A percentile compares a stretch with the other conserved stretches of the same genome.
Evolutionary conservation across 306 rosid species (phyloP).

Genomic region (Begonia peltatifolia): DNA sequence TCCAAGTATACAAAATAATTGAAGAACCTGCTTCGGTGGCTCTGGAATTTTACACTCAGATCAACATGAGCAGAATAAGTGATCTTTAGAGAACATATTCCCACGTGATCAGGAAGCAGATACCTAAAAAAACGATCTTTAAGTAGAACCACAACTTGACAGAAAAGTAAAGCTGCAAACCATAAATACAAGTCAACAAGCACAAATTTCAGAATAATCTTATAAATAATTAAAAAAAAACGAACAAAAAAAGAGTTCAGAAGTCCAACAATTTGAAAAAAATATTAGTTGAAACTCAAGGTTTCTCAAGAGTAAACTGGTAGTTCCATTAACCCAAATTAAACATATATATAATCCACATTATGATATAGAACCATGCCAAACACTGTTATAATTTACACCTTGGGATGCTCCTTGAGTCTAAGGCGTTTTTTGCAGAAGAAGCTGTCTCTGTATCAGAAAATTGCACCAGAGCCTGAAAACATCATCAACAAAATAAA

Average conservation of each 20-base stretch:
- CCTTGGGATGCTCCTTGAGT: constrained; percentile 99
- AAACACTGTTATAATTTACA: constrained; percentile 4
- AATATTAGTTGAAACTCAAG: too few relatives aligned
- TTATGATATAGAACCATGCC: too few relatives aligned
- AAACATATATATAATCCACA: too few relatives aligned
- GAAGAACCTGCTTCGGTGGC: constrained; percentile 88
- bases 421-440: constrained; percentile 86
- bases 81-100: constrained; percentile 76
- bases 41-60: constrained; percentile 91
- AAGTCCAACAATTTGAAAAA: too few relatives aligned
- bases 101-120: constrained; percentile 74
- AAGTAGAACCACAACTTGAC: neutral
- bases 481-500: too few relatives aligned
- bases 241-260: too few relatives aligned
- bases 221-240: too few relatives aligned
- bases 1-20: too few relatives aligned
- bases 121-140: constrained; percentile 25
- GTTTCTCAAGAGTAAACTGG: too few relatives aligned
- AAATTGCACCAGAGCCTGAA: constrained; percentile 93
- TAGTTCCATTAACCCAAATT: too few relatives aligned
- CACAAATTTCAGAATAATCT: too few relatives aligned
- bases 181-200: too few relatives aligned
- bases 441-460: constrained; percentile 93
- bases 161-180: constrained; percentile 14
- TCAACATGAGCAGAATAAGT: constrained; percentile 96